Base-by-base conservation (phyloP, 352 stramenopile genomes). In the Phytophthora pseudosyringae region DNA sequence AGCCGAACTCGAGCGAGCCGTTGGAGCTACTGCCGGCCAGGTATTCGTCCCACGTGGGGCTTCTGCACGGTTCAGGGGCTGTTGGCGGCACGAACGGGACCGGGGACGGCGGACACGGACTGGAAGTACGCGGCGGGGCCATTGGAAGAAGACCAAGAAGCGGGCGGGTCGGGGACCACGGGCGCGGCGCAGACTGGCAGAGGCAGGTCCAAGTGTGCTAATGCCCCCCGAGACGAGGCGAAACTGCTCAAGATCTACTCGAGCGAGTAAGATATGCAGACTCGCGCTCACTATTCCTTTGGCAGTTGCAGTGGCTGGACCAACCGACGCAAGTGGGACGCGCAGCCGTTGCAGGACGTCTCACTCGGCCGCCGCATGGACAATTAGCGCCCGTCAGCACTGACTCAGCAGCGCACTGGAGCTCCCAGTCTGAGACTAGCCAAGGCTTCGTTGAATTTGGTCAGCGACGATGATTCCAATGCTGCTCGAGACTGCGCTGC, bases 31-130 rank as follows among this genome's bases (percentile, higher is more conserved):
- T 59, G 33, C 15, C 61, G 32, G 41, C 29, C 39, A 76, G 39
- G 11, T 73, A 61, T 44, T 76, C 68, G 32, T 76, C 64, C 68
- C 64, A 76, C 13, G 36, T 73, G 45, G 57, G 52, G 33, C 39
- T 58, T 43, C 28, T 38, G 40, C 13, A 16, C 3, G 38, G 18
- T 53, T 29, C 47, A 7, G 47, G 18, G 15, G 13, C 16, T 35
- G 9, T 46, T 8, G 51, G 16, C 18, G 40, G 47, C 10, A 47
- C 49, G 49, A 70, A 69, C 15, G 53, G 50, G n/a, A 59, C 43
- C 11, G 47, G 35, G 13, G 60, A 63, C 35, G 60, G 39, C 29
- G 55, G 47, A 32, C 49, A 58, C 44, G 48, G 33, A 55, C 32
- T 44, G 39, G 39, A 39, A 29, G 25, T 12, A 28, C 32, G 43